These are phyloP conservation scores for Cryoendolithus antarcticus DNA, from an alignment of 2,329 filamentous ascomycete species.

Conservation along the genomic window DNA sequence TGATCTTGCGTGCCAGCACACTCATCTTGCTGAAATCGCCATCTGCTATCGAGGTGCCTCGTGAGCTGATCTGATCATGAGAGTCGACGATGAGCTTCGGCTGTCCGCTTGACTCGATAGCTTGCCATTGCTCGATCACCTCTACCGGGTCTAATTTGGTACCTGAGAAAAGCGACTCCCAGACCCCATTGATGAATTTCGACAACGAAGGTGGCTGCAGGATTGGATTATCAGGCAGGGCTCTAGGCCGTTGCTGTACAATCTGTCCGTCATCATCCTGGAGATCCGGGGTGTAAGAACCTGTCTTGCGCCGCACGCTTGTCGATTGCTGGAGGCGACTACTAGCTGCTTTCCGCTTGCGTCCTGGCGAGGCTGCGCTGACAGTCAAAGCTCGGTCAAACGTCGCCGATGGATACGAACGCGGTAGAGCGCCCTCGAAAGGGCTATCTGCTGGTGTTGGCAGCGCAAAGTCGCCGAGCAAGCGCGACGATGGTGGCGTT, in stretches of 20 bases:
- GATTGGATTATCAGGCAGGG: conserved; percentile 24
- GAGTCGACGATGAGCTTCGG: conserved; percentile 14
- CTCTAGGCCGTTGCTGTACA: conserved; percentile 12
- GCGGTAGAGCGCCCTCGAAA: no score
- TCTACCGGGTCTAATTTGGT: conserved; percentile 29
- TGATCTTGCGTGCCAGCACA: conserved; percentile 31
- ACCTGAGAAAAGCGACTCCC: conserved; percentile 36
- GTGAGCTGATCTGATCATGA: conserved; percentile 10
- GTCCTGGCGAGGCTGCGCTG: no score
- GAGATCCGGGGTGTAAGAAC: no score
- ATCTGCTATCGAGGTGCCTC: conserved; percentile 14
- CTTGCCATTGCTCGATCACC: conserved; percentile 22
- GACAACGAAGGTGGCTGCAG: conserved; percentile 36
- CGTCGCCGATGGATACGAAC: no score
- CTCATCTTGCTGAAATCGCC: conserved; percentile 30
- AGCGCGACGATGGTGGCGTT: no score
- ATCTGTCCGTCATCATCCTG: conserved; percentile 2
- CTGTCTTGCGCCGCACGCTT: no score
- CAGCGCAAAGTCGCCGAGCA: no score
- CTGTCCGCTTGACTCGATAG: conserved; percentile 19
- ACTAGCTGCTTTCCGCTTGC: no score
- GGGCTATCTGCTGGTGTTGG: no score
- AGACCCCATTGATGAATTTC: conserved; percentile 38
- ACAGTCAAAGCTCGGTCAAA: no score
- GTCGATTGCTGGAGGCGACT: no score